Evolutionary conservation across 176 grass and related monocot species (phyloP), one percentile per base, ranked within the genome.

Genomic region (Themeda triandra): DNA sequence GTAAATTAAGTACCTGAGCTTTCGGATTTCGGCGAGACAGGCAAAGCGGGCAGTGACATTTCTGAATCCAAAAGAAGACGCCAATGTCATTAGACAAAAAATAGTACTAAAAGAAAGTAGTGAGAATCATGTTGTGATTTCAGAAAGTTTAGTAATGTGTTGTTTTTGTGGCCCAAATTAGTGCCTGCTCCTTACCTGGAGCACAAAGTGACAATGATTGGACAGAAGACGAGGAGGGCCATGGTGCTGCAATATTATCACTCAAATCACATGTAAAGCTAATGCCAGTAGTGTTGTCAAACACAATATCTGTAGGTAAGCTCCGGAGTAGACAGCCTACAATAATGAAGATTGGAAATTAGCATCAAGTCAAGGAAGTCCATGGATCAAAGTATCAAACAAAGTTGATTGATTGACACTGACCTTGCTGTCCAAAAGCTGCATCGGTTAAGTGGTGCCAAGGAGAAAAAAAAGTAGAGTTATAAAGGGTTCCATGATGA

Each of bases 381-480:
- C 41, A 62, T 80, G 53, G 25, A 80, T 71, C 48, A 74, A 41
- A 58, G 21, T 58, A 84, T 63, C 41, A 88, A n/a, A 58, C 72
- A 56, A 77, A 80, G 79, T 76, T 69, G n/a, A 48, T 35, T 58
- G 39, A 77, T 64, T 71, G 24, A 75, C 64, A 85, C 89, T 71
- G 74, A 98, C 96, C 96, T 95, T 98, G 96, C 70, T 98, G 96
- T 54, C 93, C 93, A 76, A 95, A 98, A 79, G 83, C 96, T 98
- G 93, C 69, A 80, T 80, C 81, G 25, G 32, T 81, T 85, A 58
- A 75, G 75, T 59, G 49, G 8, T 41, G n/a, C 66, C 82, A 83
- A 78, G 31, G 14, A 72, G 75, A 77, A 25, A 69, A 31, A 69
- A 32, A 73, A 63, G 85, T 18, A 71, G 41, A 80, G 83, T 98